Conservation (phyloP, 768 basidiomycete genomes). For the Dentipellis fragilis region DNA sequence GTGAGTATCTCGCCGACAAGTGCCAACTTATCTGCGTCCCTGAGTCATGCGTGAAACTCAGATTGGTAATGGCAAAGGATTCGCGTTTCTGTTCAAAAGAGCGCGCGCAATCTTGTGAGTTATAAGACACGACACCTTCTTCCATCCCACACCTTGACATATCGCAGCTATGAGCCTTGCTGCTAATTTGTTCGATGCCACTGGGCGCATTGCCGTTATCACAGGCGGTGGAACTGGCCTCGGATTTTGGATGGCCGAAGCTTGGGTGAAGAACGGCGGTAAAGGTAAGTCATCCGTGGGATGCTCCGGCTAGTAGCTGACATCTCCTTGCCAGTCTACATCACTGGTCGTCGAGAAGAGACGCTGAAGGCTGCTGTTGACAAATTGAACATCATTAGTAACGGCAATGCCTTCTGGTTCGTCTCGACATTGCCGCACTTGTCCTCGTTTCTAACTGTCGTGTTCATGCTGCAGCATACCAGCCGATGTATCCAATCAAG, state of each 20-base stretch:
- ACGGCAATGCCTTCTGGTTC: slow-evolving; percentile 6
- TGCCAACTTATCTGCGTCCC: too few relatives aligned
- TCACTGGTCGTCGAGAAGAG: slow-evolving; percentile 41
- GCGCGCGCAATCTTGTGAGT: too few relatives aligned
- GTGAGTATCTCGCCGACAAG: too few relatives aligned
- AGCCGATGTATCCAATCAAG: slow-evolving; percentile 42
- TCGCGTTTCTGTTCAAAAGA: too few relatives aligned
- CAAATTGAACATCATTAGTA: slow-evolving; percentile 29
- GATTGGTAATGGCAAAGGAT: too few relatives aligned
- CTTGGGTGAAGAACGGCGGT: slow-evolving; percentile 75
- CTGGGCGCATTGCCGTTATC: slow-evolving; percentile 58
- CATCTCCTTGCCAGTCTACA: too few relatives aligned
- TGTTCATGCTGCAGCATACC: slow-evolving; percentile 37
- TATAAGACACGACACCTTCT: too few relatives aligned
- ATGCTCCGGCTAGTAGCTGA: too few relatives aligned
- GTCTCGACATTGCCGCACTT: slow-evolving; percentile 29
- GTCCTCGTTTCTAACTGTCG: slow-evolving; percentile 51
- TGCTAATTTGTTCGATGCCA: slow-evolving; percentile 42
- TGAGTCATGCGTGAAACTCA: too few relatives aligned
- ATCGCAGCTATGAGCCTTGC: too few relatives aligned
- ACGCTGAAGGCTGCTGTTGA: slow-evolving; percentile 49
- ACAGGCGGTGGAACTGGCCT: slow-evolving; percentile 74
- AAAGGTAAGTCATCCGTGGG: slow-evolving; percentile 56
- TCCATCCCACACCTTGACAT: too few relatives aligned
- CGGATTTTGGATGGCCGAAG: slow-evolving; percentile 73